Conservation (phyloP, 179 eudicot species). For the Sideroxylon spinosum region DNA sequence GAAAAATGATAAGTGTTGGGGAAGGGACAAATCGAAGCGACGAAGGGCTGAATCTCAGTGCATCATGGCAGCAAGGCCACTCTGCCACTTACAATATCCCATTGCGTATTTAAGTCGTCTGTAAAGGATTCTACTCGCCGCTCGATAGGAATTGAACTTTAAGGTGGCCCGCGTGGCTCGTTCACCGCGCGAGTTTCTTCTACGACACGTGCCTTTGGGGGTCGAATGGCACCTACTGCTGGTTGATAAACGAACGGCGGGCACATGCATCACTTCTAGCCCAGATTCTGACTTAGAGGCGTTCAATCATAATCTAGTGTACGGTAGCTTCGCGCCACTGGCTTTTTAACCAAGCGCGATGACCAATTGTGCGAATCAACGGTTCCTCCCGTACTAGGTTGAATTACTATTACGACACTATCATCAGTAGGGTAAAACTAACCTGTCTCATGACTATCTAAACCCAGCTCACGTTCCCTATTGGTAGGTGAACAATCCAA, state of each 20-base stretch:
- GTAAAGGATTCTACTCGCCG: constrained; percentile 33
- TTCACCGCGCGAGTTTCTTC: too few species aligned
- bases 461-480: constrained; percentile 17
- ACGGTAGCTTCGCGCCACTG: too few species aligned
- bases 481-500: constrained; percentile 14
- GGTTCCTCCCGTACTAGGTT: constrained; percentile 58
- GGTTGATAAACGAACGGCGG: too few species aligned
- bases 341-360: constrained; percentile 17
- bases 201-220: too few species aligned
- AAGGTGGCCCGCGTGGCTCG: not conserved
- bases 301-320: too few species aligned
- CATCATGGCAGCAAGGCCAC: constrained; percentile 55
- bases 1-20: too few species aligned
- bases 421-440: constrained; percentile 43
- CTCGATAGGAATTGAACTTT: constrained; percentile 6
- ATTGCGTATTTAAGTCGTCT: constrained; percentile 47
- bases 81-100: constrained; percentile 51
- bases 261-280: too few species aligned
- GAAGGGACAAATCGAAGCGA: constrained; percentile 13
- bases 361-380: constrained; percentile 25
- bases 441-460: constrained; percentile 10
- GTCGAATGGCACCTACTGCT: too few species aligned
- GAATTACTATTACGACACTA: constrained; percentile 36
- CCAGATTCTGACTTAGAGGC: too few species aligned
- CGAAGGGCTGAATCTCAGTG: constrained; percentile 42